phyloP scores from a whole-genome alignment of 306 rosid genomes.

The Quercus gilva region DNA sequence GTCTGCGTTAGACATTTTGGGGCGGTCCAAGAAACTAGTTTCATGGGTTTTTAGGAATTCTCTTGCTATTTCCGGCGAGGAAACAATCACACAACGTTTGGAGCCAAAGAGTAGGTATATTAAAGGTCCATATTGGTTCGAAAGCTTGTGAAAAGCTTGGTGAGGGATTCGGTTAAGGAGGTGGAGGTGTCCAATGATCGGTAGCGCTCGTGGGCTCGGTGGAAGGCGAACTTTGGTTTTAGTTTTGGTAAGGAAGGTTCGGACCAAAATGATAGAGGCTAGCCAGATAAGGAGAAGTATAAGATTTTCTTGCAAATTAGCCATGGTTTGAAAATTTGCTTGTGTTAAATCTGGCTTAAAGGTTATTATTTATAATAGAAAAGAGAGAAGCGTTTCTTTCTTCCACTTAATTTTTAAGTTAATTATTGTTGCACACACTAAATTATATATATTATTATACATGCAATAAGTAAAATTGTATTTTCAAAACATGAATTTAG shows the following conservation, averaged over 20 bases:
- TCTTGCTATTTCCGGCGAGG: conserved; percentile 53
- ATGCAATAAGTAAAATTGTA: too few relatives aligned
- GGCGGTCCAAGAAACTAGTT: conserved; percentile 47
- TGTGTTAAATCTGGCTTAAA: neutral
- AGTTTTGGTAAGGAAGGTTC: conserved; percentile 30
- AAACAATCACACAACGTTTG: conserved; percentile 49
- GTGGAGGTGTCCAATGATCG: conserved; percentile 65
- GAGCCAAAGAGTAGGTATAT: conserved; percentile 59
- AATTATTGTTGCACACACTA: too few relatives aligned
- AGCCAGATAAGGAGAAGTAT: conserved; percentile 23
- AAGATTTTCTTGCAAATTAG: conserved; percentile 26
- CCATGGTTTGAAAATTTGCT: conserved; percentile 24
- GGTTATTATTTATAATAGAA: neutral
- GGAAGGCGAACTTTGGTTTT: conserved; percentile 24
- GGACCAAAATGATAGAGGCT: conserved; percentile 30
- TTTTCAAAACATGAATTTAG: too few relatives aligned
- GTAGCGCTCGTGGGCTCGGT: conserved; percentile 54
- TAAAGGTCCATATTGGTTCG: conserved; percentile 54
- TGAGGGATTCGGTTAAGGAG: conserved; percentile 50
- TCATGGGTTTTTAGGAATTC: conserved; percentile 66
- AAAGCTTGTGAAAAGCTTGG: conserved; percentile 54
- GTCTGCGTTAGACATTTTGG: conserved; percentile 39
- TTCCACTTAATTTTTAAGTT: too few relatives aligned
- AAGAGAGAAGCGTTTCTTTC: too few relatives aligned
- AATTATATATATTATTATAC: too few relatives aligned